phyloP scores from a whole-genome alignment of 176 grass and related monocot species.

The Neostapfia colusana region DNA sequence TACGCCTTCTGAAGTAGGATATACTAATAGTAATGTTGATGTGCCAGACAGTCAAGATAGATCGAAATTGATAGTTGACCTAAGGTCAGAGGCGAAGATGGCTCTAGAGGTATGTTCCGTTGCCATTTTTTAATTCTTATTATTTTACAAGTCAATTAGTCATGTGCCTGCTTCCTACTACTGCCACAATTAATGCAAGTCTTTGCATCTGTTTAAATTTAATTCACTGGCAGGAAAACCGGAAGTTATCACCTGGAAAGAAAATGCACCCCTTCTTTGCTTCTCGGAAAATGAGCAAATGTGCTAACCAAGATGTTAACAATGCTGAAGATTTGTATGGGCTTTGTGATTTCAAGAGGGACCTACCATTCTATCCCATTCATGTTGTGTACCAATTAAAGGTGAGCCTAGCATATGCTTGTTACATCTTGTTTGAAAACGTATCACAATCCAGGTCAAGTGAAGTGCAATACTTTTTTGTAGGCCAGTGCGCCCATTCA shows the following conservation, averaged over 20 bases:
- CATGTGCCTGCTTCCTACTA: background rate
- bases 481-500: constrained; percentile 51
- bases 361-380: constrained; percentile 59
- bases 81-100: constrained; percentile 70
- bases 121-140: background rate
- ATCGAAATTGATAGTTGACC: constrained; percentile 46
- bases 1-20: constrained; percentile 31
- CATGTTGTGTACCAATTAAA: constrained; percentile 64
- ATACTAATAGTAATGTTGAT: constrained; percentile 33
- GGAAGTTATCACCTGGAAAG: constrained; percentile 72
- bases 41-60: constrained; percentile 40
- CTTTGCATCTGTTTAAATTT: constrained; percentile 33
- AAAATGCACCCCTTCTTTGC: constrained; percentile 85
- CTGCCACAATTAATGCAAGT: background rate
- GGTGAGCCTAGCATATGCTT: constrained; percentile 51
- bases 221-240: constrained; percentile 68
- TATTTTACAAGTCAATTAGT: background rate
- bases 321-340: constrained; percentile 35
- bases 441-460: constrained; percentile 22
- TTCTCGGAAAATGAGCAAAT: constrained; percentile 57
- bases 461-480: constrained; percentile 26
- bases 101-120: constrained; percentile 59
- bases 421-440: constrained; percentile 22
- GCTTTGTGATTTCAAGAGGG: constrained; percentile 38
- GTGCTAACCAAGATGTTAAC: constrained; percentile 39